Conservation (phyloP, 140 eudicot species). For the Oenanthe javanica region DNA sequence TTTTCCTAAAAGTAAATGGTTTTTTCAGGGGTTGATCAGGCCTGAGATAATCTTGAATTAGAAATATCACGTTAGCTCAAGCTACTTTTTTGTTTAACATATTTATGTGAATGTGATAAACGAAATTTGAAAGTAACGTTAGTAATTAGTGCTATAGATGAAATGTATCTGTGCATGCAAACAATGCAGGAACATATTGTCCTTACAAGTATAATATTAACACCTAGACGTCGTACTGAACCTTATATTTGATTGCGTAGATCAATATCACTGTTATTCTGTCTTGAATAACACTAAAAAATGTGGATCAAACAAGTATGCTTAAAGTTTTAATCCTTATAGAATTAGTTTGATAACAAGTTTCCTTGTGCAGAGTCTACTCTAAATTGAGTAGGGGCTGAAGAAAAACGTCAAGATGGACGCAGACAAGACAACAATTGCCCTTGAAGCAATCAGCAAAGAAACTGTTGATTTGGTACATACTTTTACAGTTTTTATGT, state of each 20-base stretch:
- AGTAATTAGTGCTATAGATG: background rate
- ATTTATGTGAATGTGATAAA: background rate
- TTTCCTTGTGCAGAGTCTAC: slow-evolving; percentile 8
- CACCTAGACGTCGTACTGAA: background rate
- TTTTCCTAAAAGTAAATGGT: background rate
- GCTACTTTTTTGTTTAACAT: background rate
- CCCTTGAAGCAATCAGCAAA: slow-evolving; percentile 13
- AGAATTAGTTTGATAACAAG: background rate
- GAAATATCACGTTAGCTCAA: background rate
- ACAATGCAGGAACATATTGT: background rate
- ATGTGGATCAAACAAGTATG: background rate
- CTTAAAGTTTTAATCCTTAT: background rate
- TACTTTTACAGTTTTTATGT: background rate
- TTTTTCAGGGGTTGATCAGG: background rate
- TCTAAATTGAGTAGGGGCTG: slow-evolving; percentile 1
- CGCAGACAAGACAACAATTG: slow-evolving; percentile 9
- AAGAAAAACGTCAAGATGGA: slow-evolving; percentile 4
- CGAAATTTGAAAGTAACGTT: background rate
- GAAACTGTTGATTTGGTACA: slow-evolving; percentile 16
- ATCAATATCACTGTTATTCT: background rate
- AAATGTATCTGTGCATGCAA: background rate
- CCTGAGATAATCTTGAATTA: background rate
- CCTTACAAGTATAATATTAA: too few relatives aligned
- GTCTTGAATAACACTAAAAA: background rate
- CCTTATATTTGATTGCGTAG: background rate